These are phyloP conservation scores for Jimgerdemannia flammicorona DNA, from an alignment of 192 early-diverging fungal genomes.

Conservation along the genomic window DNA sequence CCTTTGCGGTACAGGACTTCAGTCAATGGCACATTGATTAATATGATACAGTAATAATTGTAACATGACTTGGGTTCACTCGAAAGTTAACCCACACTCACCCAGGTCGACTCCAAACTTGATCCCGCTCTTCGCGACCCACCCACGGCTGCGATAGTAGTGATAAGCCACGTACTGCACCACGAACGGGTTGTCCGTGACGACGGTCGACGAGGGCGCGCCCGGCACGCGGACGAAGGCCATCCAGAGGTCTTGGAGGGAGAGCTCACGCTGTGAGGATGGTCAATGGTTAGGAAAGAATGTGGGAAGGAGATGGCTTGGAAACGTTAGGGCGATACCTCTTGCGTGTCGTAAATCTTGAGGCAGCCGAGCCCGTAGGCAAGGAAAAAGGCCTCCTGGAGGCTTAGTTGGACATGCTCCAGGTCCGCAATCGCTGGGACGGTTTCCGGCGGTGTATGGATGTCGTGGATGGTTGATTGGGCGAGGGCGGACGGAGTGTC, in stretches of 20 bases:
- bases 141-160: slow-evolving; percentile 75
- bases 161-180: slow-evolving; percentile 76
- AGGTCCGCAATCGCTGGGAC: slow-evolving; percentile 15
- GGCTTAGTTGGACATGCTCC: slow-evolving; percentile 66
- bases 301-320: background rate
- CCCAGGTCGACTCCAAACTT: slow-evolving; percentile 85
- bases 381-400: slow-evolving; percentile 76
- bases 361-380: slow-evolving; percentile 54
- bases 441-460: background rate
- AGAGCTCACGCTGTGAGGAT: background rate
- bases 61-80: background rate
- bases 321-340: slow-evolving; percentile 9
- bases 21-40: background rate
- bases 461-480: background rate
- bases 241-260: slow-evolving; percentile 34
- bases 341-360: slow-evolving; percentile 28
- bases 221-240: background rate
- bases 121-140: slow-evolving; percentile 78
- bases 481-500: background rate
- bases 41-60: background rate
- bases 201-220: background rate
- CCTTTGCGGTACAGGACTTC: slow-evolving; percentile 56
- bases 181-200: slow-evolving; percentile 44
- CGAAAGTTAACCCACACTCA: slow-evolving; percentile 17
- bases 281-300: background rate